Evolutionary conservation across 306 rosid genomes (phyloP).

Genomic region (Quercus wislizeni): DNA sequence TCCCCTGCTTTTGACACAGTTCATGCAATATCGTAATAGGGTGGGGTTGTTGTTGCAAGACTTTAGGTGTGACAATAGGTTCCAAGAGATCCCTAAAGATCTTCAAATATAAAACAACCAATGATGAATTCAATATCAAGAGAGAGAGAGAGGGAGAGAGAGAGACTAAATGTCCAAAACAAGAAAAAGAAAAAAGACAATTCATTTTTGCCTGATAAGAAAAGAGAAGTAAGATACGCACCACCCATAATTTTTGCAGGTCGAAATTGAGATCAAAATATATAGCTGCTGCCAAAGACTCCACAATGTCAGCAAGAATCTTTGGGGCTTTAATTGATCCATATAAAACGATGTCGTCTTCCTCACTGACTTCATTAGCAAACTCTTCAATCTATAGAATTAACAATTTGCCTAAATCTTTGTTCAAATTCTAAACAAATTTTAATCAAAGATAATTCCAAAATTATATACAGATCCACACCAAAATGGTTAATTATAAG

Average conservation of each 20-base stretch:
- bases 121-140: neutral
- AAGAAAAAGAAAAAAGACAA: neutral
- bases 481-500: too few relatives aligned
- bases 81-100: conserved; percentile 55
- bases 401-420: neutral
- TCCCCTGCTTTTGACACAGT: conserved; percentile 66
- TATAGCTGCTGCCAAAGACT: too few relatives aligned
- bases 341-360: conserved; percentile 30
- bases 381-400: conserved; percentile 49
- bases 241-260: too few relatives aligned
- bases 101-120: conserved; percentile 10
- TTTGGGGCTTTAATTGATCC: conserved; percentile 74
- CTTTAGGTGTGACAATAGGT: conserved; percentile 58
- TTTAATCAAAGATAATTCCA: neutral
- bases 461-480: neutral
- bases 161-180: neutral
- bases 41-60: conserved; percentile 52
- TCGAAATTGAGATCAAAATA: too few relatives aligned
- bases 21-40: conserved; percentile 56
- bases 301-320: conserved; percentile 59
- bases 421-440: neutral
- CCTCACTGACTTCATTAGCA: conserved; percentile 34
- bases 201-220: neutral
- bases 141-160: neutral
- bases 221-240: too few relatives aligned